These are phyloP conservation scores for Apiospora rasikravindrae DNA, from an alignment of 2,329 filamentous ascomycete genomes.

Conservation along the genomic window DNA sequence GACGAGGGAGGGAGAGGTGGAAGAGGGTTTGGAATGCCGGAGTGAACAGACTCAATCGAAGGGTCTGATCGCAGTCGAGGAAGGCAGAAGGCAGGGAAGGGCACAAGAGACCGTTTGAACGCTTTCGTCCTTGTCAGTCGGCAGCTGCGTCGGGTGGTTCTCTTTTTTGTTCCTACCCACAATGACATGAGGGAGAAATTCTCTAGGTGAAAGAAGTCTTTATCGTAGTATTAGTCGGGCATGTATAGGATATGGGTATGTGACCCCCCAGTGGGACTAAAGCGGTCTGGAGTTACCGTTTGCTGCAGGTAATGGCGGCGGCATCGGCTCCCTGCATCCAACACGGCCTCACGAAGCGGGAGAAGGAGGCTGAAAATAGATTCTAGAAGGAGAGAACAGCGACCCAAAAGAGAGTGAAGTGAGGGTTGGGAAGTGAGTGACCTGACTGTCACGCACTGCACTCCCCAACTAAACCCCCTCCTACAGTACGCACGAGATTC, in stretches of 20 bases:
- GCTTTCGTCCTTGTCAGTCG: conserved; percentile 21
- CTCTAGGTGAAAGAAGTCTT: conserved; percentile 13
- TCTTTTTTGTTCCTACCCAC: conserved; percentile 34
- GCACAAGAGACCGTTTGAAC: background rate
- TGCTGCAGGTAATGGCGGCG: conserved; percentile 3
- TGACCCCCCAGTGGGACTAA: conserved; percentile 14
- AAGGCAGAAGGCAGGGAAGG: background rate
- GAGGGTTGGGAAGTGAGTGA: conserved; percentile 3
- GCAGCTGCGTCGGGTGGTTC: background rate
- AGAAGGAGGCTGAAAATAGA: conserved; percentile 1
- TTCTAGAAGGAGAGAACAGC: conserved; percentile 10
- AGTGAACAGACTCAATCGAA: conserved; percentile 13
- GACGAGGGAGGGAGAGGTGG: background rate
- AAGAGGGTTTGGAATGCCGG: conserved; percentile 1
- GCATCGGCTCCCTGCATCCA: conserved; percentile 5
- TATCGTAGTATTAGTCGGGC: conserved; percentile 8
- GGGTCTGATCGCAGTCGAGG: conserved; percentile 1
- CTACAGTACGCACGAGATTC: conserved; percentile 1
- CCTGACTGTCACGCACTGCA: background rate
- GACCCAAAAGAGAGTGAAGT: conserved; percentile 4
- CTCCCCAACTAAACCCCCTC: too few species aligned
- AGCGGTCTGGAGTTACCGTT: conserved; percentile 15
- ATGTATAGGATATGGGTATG: conserved; percentile 15
- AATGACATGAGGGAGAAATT: conserved; percentile 37
- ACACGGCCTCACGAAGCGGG: background rate